A percentile compares a stretch with the other conserved stretches of the same genome.
Conservation (phyloP, 2,329 filamentous ascomycete species). For the Sclerotinia glacialis region DNA sequence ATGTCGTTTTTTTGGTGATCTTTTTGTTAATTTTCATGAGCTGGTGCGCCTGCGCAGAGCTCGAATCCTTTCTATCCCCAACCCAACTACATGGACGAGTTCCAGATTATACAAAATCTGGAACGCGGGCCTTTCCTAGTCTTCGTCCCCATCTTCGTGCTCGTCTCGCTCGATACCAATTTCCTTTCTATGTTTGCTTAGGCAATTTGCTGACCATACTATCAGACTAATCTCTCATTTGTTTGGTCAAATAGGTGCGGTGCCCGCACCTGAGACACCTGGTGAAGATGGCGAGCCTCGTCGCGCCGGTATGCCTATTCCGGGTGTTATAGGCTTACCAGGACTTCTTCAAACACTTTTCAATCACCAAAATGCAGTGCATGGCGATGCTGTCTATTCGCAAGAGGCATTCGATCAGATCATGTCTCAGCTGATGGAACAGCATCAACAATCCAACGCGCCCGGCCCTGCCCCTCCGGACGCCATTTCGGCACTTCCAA, state of each 20-base stretch:
- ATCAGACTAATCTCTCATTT: constrained; percentile 35
- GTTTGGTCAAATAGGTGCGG: constrained; percentile 30
- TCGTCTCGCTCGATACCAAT: constrained; percentile 24
- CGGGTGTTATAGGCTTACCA: constrained; percentile 45
- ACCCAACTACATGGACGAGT: neutral
- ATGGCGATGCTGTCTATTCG: constrained; percentile 82
- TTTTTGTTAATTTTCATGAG: neutral
- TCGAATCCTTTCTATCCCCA: neutral
- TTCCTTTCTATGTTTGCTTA: constrained; percentile 29
- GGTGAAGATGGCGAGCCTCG: constrained; percentile 29
- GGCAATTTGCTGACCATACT: constrained; percentile 35
- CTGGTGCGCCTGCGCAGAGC: too few relatives aligned
- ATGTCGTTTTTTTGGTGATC: constrained; percentile 37
- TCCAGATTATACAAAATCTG: neutral
- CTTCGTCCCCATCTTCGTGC: constrained; percentile 27
- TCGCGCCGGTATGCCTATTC: constrained; percentile 39
- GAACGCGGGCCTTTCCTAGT: neutral
- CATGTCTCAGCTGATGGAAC: constrained; percentile 84
- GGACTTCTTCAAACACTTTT: constrained; percentile 54
- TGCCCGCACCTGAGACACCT: constrained; percentile 12
- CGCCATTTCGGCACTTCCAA: constrained; percentile 71
- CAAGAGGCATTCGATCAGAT: constrained; percentile 89
- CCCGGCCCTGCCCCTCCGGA: constrained; percentile 75
- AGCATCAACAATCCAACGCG: constrained; percentile 71
- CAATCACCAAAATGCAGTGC: constrained; percentile 50